Percentiles rank a stretch among this genome's conserved stretches.
phyloP scores from a whole-genome alignment of 108 stramenopile species.

The Asterionellopsis glacialis region DNA sequence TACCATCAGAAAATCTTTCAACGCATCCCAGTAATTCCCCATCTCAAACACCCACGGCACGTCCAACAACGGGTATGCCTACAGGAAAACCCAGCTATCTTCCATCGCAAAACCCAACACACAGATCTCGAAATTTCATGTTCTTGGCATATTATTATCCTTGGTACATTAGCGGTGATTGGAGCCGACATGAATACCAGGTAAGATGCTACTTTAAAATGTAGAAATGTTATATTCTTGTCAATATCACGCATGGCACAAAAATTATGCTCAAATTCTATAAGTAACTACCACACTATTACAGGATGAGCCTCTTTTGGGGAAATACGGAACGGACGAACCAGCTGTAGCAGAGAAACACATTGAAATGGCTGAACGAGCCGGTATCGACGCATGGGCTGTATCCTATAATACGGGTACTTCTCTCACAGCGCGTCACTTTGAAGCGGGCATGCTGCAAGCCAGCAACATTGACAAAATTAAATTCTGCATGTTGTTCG shows the following conservation, averaged over 20 bases:
- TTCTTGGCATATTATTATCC: constrained; percentile 25
- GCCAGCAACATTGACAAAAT: constrained; percentile 16
- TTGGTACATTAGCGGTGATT: constrained; percentile 20
- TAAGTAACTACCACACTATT: too few species aligned
- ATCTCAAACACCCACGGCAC: too few species aligned
- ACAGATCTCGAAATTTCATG: too few species aligned
- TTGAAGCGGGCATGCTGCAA: constrained; percentile 15
- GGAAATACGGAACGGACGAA: constrained; percentile 19
- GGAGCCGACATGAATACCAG: constrained; percentile 15
- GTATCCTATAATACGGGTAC: constrained; percentile 12
- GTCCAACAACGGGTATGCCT: too few species aligned
- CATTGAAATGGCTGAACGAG: constrained; percentile 24
- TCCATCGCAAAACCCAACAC: too few species aligned
- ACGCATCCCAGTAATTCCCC: too few species aligned
- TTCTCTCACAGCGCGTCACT: background rate
- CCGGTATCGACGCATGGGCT: constrained; percentile 12
- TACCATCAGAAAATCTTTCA: too few species aligned
- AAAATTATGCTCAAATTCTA: too few species aligned
- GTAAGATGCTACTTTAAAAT: too few species aligned
- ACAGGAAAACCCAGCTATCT: too few species aligned
- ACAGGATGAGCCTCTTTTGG: constrained; percentile 14
- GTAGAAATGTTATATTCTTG: too few species aligned
- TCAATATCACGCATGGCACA: too few species aligned
- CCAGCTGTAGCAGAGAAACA: constrained; percentile 16
- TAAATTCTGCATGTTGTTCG: constrained; percentile 23